Base-by-base conservation (phyloP, 2,329 filamentous ascomycete species). In the Emmonsiellopsis sp. region DNA sequence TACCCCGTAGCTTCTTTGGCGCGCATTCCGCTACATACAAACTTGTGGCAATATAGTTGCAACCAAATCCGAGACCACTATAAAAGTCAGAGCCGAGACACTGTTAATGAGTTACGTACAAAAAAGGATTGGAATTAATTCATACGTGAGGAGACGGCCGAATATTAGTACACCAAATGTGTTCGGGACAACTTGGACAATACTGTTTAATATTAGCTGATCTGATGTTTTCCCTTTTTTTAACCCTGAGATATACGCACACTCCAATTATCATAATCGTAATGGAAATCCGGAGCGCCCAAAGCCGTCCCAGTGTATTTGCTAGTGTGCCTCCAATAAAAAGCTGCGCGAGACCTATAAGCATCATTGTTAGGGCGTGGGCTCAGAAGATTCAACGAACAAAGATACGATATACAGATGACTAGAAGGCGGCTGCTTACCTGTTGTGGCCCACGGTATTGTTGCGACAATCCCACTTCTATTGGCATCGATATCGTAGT, bases 11-110 rank as follows among this genome's bases (percentile, higher is more conserved):
- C 30, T 62, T 62, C 15, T 63, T 62, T n/a, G 71, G 71, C 0
- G 71, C 62, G 54, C 70, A 73, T 62, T 74, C 71, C 1, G 71
- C 70, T 7, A 74, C 70, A 54, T 73, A 73, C 2, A 74, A 63
- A 54, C 70, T 72, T 3, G 68, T 70, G 2, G 71, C 69, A 44
- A 74, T 73, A 54, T 73, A 73, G 15, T 71, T 65, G 53, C 69
- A 72, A 1, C 71, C 71, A 50, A 72, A 72, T 5, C 71, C 71
- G 1, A 73, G 62, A 30, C 71, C 71, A 13, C 20, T 26, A 26
- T 26, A 26, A 3, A 26, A 26, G 20, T 26, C 20, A 26, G 20
- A 26, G 20, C 20, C 20, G 20, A 26, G 20, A 26, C 20, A 26
- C 3, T 26, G 20, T 26, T 26, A 26, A 26, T 26, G 20, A 26